These are phyloP conservation scores for Polytrichum commune DNA, from an alignment of 225 moss, liverwort and hornwort genomes.

Conservation along the genomic window DNA sequence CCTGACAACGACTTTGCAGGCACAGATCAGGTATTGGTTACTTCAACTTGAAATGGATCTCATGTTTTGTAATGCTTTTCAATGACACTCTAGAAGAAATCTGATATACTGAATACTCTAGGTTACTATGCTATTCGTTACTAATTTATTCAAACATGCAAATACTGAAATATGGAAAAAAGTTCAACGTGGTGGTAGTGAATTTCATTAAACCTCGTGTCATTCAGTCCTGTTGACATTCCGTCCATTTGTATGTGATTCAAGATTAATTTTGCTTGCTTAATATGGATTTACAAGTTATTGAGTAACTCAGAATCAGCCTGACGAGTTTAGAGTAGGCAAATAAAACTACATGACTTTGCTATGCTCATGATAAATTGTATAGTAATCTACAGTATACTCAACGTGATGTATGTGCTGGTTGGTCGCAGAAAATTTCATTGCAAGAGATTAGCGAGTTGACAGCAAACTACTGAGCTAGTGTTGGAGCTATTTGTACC, in stretches of 20 bases:
- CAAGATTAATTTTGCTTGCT: neutral
- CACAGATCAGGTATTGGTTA: conserved; percentile 39
- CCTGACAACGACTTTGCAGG: conserved; percentile 80
- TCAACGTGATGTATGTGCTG: conserved; percentile 1
- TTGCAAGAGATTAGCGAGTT: conserved; percentile 66
- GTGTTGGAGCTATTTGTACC: conserved; percentile 1
- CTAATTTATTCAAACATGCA: neutral
- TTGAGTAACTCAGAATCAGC: neutral
- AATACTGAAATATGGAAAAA: neutral
- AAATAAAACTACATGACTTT: neutral
- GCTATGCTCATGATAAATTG: neutral
- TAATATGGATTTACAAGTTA: neutral
- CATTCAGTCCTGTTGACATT: too few relatives aligned
- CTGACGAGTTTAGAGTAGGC: neutral
- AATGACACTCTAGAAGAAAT: too few relatives aligned
- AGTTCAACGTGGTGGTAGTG: neutral
- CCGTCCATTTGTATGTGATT: neutral
- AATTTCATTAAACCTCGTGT: neutral
- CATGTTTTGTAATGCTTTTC: too few relatives aligned
- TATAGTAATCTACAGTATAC: neutral
- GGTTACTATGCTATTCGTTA: neutral
- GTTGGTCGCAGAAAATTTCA: conserved; percentile 59
- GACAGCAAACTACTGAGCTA: conserved; percentile 49
- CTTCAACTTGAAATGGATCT: neutral
- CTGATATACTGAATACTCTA: neutral